Evolutionary conservation across 2,329 filamentous ascomycete genomes (phyloP).

Genomic region (Colletotrichum viniferum): DNA sequence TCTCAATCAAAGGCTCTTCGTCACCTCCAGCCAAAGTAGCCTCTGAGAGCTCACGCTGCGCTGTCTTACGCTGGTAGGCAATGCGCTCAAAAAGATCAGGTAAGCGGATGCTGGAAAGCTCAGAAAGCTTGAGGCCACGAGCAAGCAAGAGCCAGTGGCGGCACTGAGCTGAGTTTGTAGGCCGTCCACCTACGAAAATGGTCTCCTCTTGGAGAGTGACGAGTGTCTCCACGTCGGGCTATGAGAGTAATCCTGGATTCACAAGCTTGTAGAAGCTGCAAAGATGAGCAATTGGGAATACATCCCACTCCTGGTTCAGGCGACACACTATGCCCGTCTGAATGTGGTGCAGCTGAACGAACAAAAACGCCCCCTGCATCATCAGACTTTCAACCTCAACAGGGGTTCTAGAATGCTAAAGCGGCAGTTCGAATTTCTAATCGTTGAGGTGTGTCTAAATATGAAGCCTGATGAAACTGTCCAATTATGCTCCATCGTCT

Average conservation of each 20-base stretch:
- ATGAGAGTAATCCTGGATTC: background rate
- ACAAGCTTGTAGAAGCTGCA: background rate
- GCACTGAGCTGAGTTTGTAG: background rate
- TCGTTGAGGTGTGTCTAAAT: background rate
- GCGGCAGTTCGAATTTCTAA: background rate
- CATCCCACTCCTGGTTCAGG: background rate
- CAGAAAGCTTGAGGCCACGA: background rate
- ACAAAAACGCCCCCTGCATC: no score
- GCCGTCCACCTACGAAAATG: background rate
- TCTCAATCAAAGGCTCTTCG: background rate
- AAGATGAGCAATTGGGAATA: background rate
- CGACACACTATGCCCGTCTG: background rate
- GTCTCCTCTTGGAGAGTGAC: background rate
- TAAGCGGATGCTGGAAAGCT: background rate
- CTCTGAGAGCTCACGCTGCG: background rate
- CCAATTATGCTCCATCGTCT: background rate
- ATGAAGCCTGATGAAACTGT: background rate
- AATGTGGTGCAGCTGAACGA: background rate
- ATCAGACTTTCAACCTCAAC: background rate
- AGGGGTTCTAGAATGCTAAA: background rate
- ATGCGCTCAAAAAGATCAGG: background rate
- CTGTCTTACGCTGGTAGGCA: background rate
- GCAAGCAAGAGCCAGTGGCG: background rate
- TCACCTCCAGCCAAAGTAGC: background rate
- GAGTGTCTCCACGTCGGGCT: background rate